Evolutionary conservation across 306 rosid genomes (phyloP).

Genomic region (Lathyrus sativus): DNA sequence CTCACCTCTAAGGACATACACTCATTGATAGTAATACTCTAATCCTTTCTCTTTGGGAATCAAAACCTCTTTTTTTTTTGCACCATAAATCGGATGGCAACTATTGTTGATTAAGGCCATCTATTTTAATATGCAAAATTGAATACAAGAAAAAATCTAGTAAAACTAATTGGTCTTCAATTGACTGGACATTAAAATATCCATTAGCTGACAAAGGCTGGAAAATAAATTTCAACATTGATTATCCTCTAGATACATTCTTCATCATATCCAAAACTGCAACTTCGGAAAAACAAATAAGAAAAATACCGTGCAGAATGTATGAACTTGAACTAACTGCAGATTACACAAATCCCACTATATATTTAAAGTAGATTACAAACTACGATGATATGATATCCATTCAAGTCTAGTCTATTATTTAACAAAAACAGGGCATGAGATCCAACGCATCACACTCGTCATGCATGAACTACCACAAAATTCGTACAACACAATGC

Average conservation of each 20-base stretch:
- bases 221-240: not conserved
- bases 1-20: not conserved
- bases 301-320: not conserved
- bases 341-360: constrained; percentile 9
- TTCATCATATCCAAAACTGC: not conserved
- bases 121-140: not conserved
- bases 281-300: constrained; percentile 15
- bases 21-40: not conserved
- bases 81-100: constrained; percentile 3
- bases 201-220: not conserved
- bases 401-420: constrained; percentile 16
- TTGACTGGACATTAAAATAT: not conserved
- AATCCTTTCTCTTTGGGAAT: not conserved
- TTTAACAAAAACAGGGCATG: constrained; percentile 29
- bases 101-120: not conserved
- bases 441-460: constrained; percentile 20
- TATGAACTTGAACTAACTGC: constrained; percentile 7
- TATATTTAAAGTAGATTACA: not conserved
- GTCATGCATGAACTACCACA: constrained; percentile 12
- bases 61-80: not conserved
- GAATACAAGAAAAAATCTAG: not conserved
- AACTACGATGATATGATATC: constrained; percentile 2
- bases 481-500: not conserved
- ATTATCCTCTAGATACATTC: constrained; percentile 19
- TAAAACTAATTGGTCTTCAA: not conserved